Conservation (phyloP, 306 rosid genomes). For the Dryas octopetala region DNA sequence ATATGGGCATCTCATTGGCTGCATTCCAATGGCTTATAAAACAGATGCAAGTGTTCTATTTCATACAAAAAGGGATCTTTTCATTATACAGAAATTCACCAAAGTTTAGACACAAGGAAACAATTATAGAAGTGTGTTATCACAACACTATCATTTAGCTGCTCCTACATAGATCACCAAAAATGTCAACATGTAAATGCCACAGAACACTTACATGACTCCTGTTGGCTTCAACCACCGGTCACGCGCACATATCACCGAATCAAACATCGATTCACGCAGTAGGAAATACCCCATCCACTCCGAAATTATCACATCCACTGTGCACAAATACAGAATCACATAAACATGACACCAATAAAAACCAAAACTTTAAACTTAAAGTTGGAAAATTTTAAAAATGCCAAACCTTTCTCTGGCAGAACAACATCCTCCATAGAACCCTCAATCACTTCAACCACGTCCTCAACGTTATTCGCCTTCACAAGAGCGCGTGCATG, state of each 20-base stretch:
- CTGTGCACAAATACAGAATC: slow-evolving; percentile 36
- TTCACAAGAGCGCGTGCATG: slow-evolving; percentile 79
- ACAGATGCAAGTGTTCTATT: neutral
- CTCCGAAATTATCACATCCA: slow-evolving; percentile 95
- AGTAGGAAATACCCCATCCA: slow-evolving; percentile 99
- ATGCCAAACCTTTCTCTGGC: slow-evolving; percentile 84
- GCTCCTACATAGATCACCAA: neutral
- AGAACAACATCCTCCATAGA: slow-evolving; percentile 80
- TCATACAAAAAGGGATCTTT: neutral
- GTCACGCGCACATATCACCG: slow-evolving; percentile 97
- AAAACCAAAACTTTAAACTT: neutral
- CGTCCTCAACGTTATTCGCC: slow-evolving; percentile 63
- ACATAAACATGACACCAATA: neutral
- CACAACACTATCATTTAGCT: neutral
- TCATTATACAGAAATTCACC: neutral
- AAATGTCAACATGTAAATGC: slow-evolving; percentile 15
- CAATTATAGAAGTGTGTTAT: neutral
- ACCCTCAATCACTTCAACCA: slow-evolving; percentile 90
- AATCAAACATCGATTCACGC: slow-evolving; percentile 99
- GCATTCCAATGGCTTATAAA: neutral
- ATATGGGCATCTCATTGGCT: neutral
- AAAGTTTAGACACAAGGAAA: neutral
- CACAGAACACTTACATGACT: slow-evolving; percentile 62
- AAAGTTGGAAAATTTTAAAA: neutral
- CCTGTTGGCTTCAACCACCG: slow-evolving; percentile 98